Percentiles rank a stretch among this genome's conserved stretches.
These are phyloP conservation scores for Skeletonema costatum DNA, from an alignment of 108 stramenopile genomes.

Conservation along the genomic window DNA sequence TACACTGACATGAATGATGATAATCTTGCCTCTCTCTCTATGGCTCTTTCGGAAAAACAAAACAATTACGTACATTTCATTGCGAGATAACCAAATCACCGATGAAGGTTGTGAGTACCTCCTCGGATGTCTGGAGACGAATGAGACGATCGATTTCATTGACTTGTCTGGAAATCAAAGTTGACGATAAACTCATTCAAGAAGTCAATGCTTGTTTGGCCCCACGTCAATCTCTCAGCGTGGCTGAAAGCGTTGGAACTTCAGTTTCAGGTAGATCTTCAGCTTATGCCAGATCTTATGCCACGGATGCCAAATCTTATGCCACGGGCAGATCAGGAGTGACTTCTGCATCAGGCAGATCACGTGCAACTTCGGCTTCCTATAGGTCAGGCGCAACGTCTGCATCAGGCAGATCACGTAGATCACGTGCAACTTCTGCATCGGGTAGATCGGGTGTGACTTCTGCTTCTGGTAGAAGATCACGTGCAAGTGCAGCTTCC, in stretches of 20 bases:
- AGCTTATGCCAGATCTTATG: not conserved
- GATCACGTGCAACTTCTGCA: not conserved
- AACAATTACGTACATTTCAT: slow-evolving; percentile 14
- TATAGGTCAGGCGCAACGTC: not conserved
- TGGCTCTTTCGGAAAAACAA: slow-evolving; percentile 25
- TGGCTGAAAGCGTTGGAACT: not conserved
- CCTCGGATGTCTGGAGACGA: slow-evolving; percentile 23
- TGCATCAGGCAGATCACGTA: not conserved
- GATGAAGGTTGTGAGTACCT: slow-evolving; percentile 43
- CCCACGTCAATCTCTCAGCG: not conserved
- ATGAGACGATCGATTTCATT: slow-evolving; percentile 19
- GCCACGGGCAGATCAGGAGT: not conserved
- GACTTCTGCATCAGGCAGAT: no score
- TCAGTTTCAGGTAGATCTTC: not conserved
- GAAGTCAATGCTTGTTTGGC: slow-evolving; percentile 14
- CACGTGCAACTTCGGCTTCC: no score
- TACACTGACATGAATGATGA: slow-evolving; percentile 32
- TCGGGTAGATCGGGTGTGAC: not conserved
- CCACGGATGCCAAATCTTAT: no score
- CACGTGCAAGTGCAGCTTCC: not conserved
- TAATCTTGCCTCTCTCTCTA: slow-evolving; percentile 20
- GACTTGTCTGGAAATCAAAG: slow-evolving; percentile 36
- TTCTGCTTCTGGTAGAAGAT: not conserved
- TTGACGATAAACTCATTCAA: slow-evolving; percentile 29
- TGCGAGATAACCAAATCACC: slow-evolving; percentile 43